Conservation (phyloP, 805 yeast species). For the Lachancea meyersii region DNA sequence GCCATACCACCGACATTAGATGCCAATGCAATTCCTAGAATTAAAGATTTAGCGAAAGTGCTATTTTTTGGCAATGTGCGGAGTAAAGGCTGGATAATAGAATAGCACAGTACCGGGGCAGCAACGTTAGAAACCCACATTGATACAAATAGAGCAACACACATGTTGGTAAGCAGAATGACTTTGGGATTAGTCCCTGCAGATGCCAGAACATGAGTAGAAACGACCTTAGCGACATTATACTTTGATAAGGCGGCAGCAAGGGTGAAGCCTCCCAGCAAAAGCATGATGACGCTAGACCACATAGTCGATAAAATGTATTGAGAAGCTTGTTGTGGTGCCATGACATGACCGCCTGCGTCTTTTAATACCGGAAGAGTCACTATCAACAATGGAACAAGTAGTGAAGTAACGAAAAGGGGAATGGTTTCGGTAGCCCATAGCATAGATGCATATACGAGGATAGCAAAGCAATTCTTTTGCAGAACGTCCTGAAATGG, state of each 20-base stretch:
- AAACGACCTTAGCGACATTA: constrained; percentile 77
- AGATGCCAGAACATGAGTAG: constrained; percentile 70
- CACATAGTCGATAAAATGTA: constrained; percentile 85
- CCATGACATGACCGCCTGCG: constrained; percentile 44
- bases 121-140: constrained; percentile 98
- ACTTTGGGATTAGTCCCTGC: constrained; percentile 84
- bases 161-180: constrained; percentile 75
- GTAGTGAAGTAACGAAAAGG: constrained; percentile 76
- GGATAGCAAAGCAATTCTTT: constrained; percentile 74
- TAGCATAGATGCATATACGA: constrained; percentile 71
- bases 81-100: constrained; percentile 84
- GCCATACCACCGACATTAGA: constrained; percentile 96
- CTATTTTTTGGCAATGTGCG: constrained; percentile 77
- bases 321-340: constrained; percentile 56
- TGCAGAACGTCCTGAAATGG: constrained; percentile 62
- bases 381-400: constrained; percentile 78
- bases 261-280: constrained; percentile 88
- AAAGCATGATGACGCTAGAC: constrained; percentile 85
- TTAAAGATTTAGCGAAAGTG: constrained; percentile 72
- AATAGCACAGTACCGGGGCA: constrained; percentile 88
- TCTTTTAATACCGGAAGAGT: constrained; percentile 62
- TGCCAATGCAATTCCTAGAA: constrained; percentile 87
- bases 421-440: constrained; percentile 98
- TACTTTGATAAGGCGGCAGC: constrained; percentile 94
- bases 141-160: constrained; percentile 75